Base-by-base conservation (phyloP, 176 grass and related monocot species). In the Bolboschoenus planiculmis region DNA sequence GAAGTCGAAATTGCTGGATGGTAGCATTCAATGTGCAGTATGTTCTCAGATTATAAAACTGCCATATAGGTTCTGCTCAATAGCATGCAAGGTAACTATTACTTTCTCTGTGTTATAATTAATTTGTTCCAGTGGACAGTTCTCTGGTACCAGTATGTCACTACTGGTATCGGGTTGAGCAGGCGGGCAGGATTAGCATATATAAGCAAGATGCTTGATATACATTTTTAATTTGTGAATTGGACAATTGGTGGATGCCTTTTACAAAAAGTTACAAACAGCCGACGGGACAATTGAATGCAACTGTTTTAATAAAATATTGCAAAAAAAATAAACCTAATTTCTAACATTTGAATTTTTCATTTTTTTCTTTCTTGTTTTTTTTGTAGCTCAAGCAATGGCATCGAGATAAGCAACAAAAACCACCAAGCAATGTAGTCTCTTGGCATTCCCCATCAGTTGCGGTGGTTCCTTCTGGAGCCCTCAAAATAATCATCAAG, bases 51-150 rank as follows among this genome's bases (percentile, higher is more conserved):
- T 24, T 2, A 81, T 81, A 40, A 58, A 55, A 58, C 43, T 4
- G 18, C 34, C 78, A 58, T 40, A 81, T 81, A 16, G 30, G 4
- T 81, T 58, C 78, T 81, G 78, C 78, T 61, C 78, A 4, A 60
- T 81, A 40, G 55, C 34, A 40, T 81, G 78, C 78, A 81, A 81
- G 53, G 78, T 81, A 60, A 35, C 23, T 58, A 61, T 61, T 24
- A 26, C 23, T 42, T 81, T 58, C 3, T 55, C 29, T 31, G 27
- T 54, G 11, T 53, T 54, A 78, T 54, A 20, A 30, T 47, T 74
- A 78, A 78, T 33, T 78, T 54, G 36, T 70, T 70, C 15, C 40
- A 21, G 20, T 70, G n/a, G 36, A 70, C 13, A 39, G 36, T 70
- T 21, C 18, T n/a, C n/a, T n/a, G n/a, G n/a, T n/a, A 70, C 34